Base-by-base conservation (phyloP, 805 yeast genomes). In the Yamadazyma tumulicola region DNA sequence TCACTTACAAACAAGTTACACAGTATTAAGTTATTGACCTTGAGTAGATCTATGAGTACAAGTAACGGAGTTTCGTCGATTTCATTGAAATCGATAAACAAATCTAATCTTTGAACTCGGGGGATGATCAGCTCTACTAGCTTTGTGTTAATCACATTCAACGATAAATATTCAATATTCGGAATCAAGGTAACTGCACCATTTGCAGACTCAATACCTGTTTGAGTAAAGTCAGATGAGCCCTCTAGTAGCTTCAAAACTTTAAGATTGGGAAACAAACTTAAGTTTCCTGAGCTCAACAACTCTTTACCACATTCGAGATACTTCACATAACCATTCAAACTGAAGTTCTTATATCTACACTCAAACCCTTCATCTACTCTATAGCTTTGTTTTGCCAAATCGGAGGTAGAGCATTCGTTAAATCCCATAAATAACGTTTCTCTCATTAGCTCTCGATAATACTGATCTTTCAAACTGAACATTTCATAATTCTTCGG, bases 291-390 rank as follows among this genome's bases (percentile, higher is more conserved):
- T 18, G 41, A 38, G 11, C 26, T 27, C 11, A 59, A 29, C 3
- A 44, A 25, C 2, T 33, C 31, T 29, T 51, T 54, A 29, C 44
- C 51, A 34, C 57, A 46, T 37, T 58, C 65, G 15, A 59, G 37
- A 29, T 43, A 41, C 1, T 46, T 42, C 6, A 54, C 46, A 29
- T 39, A 54, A 22, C 47, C 44, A 26, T 44, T 43, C 17, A 47
- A 30, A 29, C 53, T 40, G 17, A 47, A 38, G 3, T 19, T 14
- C 28, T 46, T 48, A 37, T 51, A 55, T 13, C 37, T 30, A 32
- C 55, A 49, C 18, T 39, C 32, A 19, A 35, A 42, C 3, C 45
- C 49, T 6, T 25, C 29, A 15, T 42, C 43, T 3, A 47, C 55
- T 13, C 29, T 33, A 8, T 43, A 39, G 8, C 16, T 19, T 28